Evolutionary conservation across 2,329 filamentous ascomycete genomes (phyloP), one percentile per base, ranked within the genome.

Genomic region (Phoma sp.): DNA sequence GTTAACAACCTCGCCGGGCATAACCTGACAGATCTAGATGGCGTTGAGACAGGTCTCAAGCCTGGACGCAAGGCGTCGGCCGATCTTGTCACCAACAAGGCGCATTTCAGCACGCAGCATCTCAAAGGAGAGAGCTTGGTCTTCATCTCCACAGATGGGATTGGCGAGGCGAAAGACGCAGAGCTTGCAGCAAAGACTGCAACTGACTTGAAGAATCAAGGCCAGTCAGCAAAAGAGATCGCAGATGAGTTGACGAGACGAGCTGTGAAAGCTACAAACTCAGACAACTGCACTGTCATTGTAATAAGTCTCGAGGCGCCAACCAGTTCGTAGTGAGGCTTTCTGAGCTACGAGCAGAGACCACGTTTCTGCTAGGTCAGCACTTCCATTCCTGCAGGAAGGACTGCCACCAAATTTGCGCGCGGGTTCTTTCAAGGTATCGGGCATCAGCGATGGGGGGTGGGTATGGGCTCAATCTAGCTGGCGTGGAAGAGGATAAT

Each of bases 1-100:
- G 63, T 68, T 7, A 68, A 68, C 33, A 60, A 62, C 2, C 58
- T 68, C 7, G 64, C 65, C 11, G 62, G 50, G 18, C 65, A 68
- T 54, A 60, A 68, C 35, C 40, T 68, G 18, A 59, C 62, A 11
- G 65, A 68, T 33, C 50, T 68, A 3, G 54, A 52, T 9, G 65
- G 65, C 37, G 54, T 68, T 27, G 59, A 65, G 35, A 68, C 65
- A 3, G 65, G 65, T 6, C 58, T 68, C 14, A 61, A 58, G 4
- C 65, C 65, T 9, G 64, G 65, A n/a, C 55, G 50, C 37, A 60
- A 38, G 13, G 65, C 61, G 27, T 62, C 54, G 0, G 57, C 60
- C 4, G 58, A 68, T 29, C 58, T 68, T 1, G 62, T 68, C 2
- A 66, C 58, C 2, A 68, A 62, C 41, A 60, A 66, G 54, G 64